phyloP scores from a whole-genome alignment of 2,329 filamentous ascomycete genomes.

The Fonsecaea monophora region DNA sequence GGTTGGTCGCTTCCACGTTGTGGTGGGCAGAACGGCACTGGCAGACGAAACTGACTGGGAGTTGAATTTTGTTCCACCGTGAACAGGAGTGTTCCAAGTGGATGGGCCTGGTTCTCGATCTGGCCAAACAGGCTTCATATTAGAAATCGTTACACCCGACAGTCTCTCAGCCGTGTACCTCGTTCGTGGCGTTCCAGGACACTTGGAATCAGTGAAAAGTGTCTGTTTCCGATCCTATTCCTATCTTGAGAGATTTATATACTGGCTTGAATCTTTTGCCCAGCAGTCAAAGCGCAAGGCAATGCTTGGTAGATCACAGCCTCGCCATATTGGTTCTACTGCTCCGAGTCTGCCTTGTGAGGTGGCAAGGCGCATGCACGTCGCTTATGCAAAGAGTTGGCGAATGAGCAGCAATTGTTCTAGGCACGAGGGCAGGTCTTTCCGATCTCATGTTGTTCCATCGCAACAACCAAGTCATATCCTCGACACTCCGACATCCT shows the following conservation, averaged over 20 bases:
- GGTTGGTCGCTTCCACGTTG: conserved; percentile 52
- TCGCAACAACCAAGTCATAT: not conserved
- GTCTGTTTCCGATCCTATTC: not conserved
- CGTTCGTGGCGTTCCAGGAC: not conserved
- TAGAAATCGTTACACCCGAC: not conserved
- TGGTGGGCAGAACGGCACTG: conserved; percentile 50
- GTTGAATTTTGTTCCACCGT: conserved; percentile 52
- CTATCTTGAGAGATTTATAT: not conserved
- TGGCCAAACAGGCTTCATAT: not conserved
- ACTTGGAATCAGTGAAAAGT: not conserved
- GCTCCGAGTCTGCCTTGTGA: not conserved
- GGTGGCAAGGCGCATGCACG: not conserved
- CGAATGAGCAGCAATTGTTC: not conserved
- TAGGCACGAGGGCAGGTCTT: not conserved
- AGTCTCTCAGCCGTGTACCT: not conserved
- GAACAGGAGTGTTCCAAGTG: not conserved
- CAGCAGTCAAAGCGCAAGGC: not conserved
- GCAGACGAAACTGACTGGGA: conserved; percentile 54
- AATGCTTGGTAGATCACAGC: not conserved
- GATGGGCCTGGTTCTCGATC: not conserved
- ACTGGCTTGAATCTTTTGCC: not conserved
- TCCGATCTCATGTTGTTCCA: not conserved
- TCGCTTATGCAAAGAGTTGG: not conserved
- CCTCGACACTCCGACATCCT: not conserved
- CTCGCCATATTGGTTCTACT: not conserved